Base-by-base conservation (phyloP, 805 yeast species). In the Saturnispora halmiae region DNA sequence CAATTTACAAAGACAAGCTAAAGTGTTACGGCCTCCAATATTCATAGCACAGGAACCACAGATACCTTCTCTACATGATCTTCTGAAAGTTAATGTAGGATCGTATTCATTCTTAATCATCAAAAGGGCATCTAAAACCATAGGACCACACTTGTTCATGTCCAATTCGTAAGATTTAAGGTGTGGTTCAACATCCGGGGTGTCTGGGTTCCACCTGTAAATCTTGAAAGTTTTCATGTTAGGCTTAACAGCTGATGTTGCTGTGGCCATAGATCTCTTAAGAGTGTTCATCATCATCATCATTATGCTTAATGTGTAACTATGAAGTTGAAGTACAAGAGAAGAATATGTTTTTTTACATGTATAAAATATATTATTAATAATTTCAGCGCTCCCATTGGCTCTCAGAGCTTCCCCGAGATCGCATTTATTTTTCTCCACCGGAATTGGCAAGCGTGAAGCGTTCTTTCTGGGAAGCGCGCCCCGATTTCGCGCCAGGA, bases 21-120 rank as follows among this genome's bases (percentile, higher is more conserved):
- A 74, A 25, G 98, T 92, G 75, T 92, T 92, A 63, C 82, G 75
- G 53, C 98, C 98, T 50, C 94, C 95, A 64, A 92, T 92, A 73
- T 92, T 92, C 98, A 92, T 92, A 52, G 98, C 98, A 72, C 98
- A 92, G 6, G 97, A 90, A 42, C 98, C 98, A 72, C 98, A 92
- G 52, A 92, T 92, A 56, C 98, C 98, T 70, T 92, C 98, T 71
- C 98, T 86, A 70, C 98, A 92, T 33, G 96, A 87, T 67, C 98
- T 81, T 71, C 98, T 81, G 67, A 92, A 84, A 4, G 98, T 92
- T 60, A 92, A 75, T 25, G 96, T 84, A 35, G 96, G 65, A 63
- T 92, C 98, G 66, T 86, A 94, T 67, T 92, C 98, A 64, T 90
- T 87, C 67, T 92, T 92, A 66, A 92, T 87, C 67, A 88, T 88